phyloP scores from a whole-genome alignment of 805 yeast species.

The Gaillardinia entomophila region DNA sequence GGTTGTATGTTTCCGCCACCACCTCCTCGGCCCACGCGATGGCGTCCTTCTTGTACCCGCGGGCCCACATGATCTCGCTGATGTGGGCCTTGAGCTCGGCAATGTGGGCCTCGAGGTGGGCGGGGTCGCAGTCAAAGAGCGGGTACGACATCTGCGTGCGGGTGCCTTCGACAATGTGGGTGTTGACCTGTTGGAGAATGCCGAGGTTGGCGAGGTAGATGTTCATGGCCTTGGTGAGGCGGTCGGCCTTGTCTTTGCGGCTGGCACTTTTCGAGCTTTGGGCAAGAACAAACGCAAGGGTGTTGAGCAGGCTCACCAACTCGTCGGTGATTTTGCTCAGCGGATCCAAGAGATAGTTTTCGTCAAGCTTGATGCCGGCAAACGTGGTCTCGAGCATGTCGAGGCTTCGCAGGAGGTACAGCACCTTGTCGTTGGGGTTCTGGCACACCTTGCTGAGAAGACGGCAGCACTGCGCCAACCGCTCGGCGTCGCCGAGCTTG shows the following conservation, averaged over 20 bases:
- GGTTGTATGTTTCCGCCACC: conserved; percentile 28
- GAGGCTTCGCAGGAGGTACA: conserved; percentile 25
- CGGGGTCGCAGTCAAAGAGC: conserved; percentile 26
- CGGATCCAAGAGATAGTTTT: conserved; percentile 18
- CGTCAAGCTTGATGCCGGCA: conserved; percentile 16
- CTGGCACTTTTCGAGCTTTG: conserved; percentile 2
- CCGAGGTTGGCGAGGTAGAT: conserved; percentile 33
- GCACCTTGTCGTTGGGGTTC: conserved; percentile 11
- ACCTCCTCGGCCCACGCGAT: conserved; percentile 39
- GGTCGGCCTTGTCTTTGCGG: conserved; percentile 6
- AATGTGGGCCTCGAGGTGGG: conserved; percentile 20
- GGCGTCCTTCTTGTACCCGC: conserved; percentile 32
- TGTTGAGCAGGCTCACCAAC: conserved; percentile 25
- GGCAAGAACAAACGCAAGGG: conserved; percentile 18
- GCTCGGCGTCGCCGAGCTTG: conserved; percentile 35
- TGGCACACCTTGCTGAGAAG: conserved; percentile 23
- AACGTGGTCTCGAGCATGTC: conserved; percentile 28
- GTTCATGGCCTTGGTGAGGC: conserved; percentile 22
- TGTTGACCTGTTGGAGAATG: conserved; percentile 6
- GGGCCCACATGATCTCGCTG: conserved; percentile 37
- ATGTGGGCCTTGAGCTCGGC: conserved; percentile 34
- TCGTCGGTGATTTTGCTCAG: conserved; percentile 32
- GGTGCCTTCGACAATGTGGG: conserved; percentile 3
- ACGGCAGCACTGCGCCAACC: conserved; percentile 34
- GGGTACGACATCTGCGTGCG: conserved; percentile 26